Evolutionary conservation across 495 filamentous ascomycete genomes (phyloP), one percentile per base, ranked within the genome.

Genomic region (Hypomontagnella monticulosa): DNA sequence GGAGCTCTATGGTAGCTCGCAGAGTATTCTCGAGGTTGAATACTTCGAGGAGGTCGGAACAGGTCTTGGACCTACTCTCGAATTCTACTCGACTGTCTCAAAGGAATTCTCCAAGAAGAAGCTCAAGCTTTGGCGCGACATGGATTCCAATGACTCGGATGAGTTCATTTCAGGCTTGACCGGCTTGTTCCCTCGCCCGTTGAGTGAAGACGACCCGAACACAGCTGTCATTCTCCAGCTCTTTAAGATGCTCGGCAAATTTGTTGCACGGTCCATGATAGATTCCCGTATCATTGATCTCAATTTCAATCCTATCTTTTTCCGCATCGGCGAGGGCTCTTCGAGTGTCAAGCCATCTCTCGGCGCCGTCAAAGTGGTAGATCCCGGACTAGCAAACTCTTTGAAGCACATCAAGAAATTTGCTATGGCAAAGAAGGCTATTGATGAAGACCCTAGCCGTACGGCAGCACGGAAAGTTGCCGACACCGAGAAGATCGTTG

Each of bases 11-110:
- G 96, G 96, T 1, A 91, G 91, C 2, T 97, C 93, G 4, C 90
- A 95, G 34, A 98, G 96, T 74, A 89, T 97, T 44, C 81, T 99
- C 1, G 96, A 99, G 71, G 93, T 99, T 15, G 96, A 99, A 71
- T 99, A 99, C 70, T 99, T 98, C 69, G 95, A 98, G 64, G 96
- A 99, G 78, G 96, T 98, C 40, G 96, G 96, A 47, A 98, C 96
- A 40, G 96, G 96, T 37, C 82, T 99, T 41, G 96, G 96, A 0
- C 96, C 96, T 12, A 99, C 96, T 7, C 84, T 99, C 16, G 96
- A 99, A 74, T 99, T 99, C 76, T 99, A 98, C 77, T 96, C 96
- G 1, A 97, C 92, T 0, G 94, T 97, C 1, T 98, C 96, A 0
- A 97, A 93, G 75, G 95, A 98, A 72, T 98, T 98, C 70, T 94